These are phyloP conservation scores for Eucalyptus decipiens DNA, from an alignment of 345 rosid species.

Conservation along the genomic window DNA sequence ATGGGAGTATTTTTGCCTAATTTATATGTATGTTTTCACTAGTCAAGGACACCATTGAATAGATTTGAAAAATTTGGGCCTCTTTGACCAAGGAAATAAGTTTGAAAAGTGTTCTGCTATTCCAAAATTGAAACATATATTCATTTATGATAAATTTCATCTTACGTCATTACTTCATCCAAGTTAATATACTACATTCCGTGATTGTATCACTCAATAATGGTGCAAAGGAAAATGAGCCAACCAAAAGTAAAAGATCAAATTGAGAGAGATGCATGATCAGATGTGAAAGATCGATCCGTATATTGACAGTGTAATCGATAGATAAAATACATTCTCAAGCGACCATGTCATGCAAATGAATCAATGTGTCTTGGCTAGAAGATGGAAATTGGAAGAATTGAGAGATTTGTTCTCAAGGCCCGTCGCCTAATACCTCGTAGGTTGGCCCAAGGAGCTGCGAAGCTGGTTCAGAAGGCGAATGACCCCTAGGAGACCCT, in stretches of 20 bases:
- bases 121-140: accelerated
- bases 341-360: neutral
- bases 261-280: neutral
- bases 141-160: neutral
- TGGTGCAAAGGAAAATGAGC: neutral
- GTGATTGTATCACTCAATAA: neutral
- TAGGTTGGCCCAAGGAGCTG: neutral
- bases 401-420: neutral
- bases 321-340: neutral
- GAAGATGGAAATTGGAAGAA: neutral
- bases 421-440: neutral
- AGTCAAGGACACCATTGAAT: accelerated
- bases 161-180: accelerated
- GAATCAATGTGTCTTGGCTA: neutral
- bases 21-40: neutral
- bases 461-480: neutral
- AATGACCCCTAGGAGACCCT: neutral
- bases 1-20: neutral
- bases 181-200: accelerated
- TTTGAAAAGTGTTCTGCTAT: accelerated
- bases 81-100: neutral
- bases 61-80: accelerated
- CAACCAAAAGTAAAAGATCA: accelerated
- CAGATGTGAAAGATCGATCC: accelerated
- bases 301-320: accelerated